phyloP scores from a whole-genome alignment of 768 basidiomycete species.

The Sutorius australiensis region DNA sequence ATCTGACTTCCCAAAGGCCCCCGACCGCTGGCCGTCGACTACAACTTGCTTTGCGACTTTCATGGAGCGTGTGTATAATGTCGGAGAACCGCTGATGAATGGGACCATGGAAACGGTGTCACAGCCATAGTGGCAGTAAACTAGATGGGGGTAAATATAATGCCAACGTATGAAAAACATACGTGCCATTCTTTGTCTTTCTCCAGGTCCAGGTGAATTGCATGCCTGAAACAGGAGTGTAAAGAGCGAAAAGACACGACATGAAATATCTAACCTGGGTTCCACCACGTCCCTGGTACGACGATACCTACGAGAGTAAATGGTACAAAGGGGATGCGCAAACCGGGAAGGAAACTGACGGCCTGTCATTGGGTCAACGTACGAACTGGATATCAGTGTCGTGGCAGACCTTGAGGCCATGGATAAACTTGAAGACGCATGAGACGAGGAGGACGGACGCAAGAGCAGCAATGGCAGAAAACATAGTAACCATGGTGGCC shows the following conservation, averaged over 20 bases:
- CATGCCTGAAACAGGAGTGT: conserved; percentile 3
- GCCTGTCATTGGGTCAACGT: conserved; percentile 6
- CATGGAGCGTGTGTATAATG: conserved; percentile 22
- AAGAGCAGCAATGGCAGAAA: not conserved
- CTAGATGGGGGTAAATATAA: conserved; percentile 5
- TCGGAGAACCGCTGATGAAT: conserved; percentile 16
- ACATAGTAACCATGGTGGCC: too few relatives aligned
- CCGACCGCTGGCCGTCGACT: conserved; percentile 14
- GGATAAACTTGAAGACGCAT: conserved; percentile 10
- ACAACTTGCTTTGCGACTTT: conserved; percentile 21
- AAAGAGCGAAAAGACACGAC: not conserved
- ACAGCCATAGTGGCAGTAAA: conserved; percentile 15
- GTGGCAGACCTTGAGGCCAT: conserved; percentile 15
- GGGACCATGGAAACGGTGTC: conserved; percentile 23
- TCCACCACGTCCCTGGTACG: conserved; percentile 20
- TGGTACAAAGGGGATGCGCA: conserved; percentile 21
- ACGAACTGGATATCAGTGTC: too few relatives aligned
- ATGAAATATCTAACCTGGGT: conserved; percentile 10
- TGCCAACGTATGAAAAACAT: not conserved
- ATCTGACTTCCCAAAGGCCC: conserved; percentile 19
- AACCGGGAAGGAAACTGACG: conserved; percentile 15
- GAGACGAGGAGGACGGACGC: conserved; percentile 9
- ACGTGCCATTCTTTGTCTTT: conserved; percentile 15
- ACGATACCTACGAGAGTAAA: conserved; percentile 4
- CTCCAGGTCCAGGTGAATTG: conserved; percentile 25